Conservation (phyloP, 306 rosid species). For the Cicer cuneatum region DNA sequence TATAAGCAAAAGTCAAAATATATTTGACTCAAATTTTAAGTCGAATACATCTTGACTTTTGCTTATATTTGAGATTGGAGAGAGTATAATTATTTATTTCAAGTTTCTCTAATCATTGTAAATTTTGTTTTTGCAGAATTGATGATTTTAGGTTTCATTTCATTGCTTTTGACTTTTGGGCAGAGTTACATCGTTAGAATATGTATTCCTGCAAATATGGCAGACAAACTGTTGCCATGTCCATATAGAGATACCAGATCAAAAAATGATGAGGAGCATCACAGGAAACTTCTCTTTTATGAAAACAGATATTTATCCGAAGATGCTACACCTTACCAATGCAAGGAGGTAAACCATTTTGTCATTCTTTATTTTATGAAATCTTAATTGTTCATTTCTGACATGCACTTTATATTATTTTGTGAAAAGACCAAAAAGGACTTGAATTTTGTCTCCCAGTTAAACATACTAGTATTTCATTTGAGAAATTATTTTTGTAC, state of each 20-base stretch:
- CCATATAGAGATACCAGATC: background rate
- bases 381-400: background rate
- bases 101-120: constrained; percentile 14
- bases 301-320: constrained; percentile 71
- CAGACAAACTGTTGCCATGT: constrained; percentile 84
- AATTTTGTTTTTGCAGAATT: constrained; percentile 67
- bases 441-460: too few relatives aligned
- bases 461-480: too few relatives aligned
- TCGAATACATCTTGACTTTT: too few relatives aligned
- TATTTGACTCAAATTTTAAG: too few relatives aligned
- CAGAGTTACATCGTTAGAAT: constrained; percentile 76
- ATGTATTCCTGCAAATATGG: constrained; percentile 63
- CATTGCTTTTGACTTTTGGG: constrained; percentile 83
- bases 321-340: constrained; percentile 43
- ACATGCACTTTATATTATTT: background rate
- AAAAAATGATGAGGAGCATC: constrained; percentile 49
- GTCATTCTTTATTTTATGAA: background rate
- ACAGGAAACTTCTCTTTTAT: constrained; percentile 66
- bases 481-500: too few relatives aligned
- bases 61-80: too few relatives aligned
- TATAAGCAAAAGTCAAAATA: too few relatives aligned
- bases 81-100: background rate
- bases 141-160: constrained; percentile 96
- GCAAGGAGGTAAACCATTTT: constrained; percentile 64
- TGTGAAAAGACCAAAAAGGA: too few relatives aligned